A percentile compares a stretch with the other conserved stretches of the same genome.
These are phyloP conservation scores for Starmerella tilneyi DNA, from an alignment of 805 yeast genomes.

Conservation along the genomic window DNA sequence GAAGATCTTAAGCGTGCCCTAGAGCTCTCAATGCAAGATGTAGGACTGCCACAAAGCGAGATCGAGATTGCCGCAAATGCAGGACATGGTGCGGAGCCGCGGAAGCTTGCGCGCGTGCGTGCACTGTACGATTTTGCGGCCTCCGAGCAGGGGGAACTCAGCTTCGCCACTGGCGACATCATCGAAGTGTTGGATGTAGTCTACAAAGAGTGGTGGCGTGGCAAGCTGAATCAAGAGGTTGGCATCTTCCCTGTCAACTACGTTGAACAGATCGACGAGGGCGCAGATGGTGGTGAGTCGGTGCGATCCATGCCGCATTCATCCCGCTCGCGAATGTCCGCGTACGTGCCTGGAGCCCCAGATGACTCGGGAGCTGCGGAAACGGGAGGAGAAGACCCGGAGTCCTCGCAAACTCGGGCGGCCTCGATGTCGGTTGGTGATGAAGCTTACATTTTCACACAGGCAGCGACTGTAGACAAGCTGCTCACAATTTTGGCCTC, in stretches of 20 bases:
- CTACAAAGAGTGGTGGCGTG: slow-evolving; percentile 93
- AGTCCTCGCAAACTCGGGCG: slow-evolving; percentile 3
- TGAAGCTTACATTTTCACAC: slow-evolving; percentile 46
- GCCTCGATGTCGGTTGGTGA: slow-evolving; percentile 25
- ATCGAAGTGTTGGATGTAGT: slow-evolving; percentile 80
- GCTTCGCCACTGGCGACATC: slow-evolving; percentile 78
- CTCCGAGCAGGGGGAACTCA: slow-evolving; percentile 74
- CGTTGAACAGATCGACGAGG: slow-evolving; percentile 36
- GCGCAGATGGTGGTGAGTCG: not conserved
- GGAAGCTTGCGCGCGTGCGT: slow-evolving; percentile 43
- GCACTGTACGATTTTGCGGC: slow-evolving; percentile 77
- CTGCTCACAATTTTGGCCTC: slow-evolving; percentile 47
- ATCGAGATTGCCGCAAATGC: slow-evolving; percentile 8
- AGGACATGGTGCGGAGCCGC: not conserved
- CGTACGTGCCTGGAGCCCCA: not conserved
- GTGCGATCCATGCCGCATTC: not conserved
- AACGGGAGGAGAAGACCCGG: no score
- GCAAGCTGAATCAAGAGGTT: slow-evolving; percentile 63
- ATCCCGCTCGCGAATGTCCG: not conserved
- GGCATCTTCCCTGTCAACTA: slow-evolving; percentile 92
- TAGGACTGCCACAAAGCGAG: slow-evolving; percentile 11
- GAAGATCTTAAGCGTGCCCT: slow-evolving; percentile 64
- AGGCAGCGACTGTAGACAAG: slow-evolving; percentile 54
- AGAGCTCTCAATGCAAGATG: slow-evolving; percentile 21
- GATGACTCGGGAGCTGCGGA: no score